Evolutionary conservation across 768 basidiomycete genomes (phyloP), one percentile per base, ranked within the genome.

Genomic region (Vishniacozyma victoriae): DNA sequence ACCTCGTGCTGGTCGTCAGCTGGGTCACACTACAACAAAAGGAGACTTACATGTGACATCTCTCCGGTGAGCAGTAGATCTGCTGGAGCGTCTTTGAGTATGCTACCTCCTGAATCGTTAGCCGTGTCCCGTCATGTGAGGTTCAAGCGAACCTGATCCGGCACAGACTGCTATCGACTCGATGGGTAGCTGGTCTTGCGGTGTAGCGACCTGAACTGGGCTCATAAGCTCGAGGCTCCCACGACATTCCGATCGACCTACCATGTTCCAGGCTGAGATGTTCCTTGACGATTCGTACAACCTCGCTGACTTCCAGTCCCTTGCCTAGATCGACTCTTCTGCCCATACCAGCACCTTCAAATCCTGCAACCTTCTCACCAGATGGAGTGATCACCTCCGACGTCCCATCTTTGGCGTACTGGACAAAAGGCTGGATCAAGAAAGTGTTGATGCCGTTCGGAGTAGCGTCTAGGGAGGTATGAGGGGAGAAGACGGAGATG

Each of bases 1-100:
- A 93, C 82, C 50, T 92, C 85, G 71, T 95, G 92, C 87, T 91
- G 69, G 29, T 9, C 29, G 29, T 33, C 29, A 24, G 18, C 22
- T 33, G 29, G 29, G 9, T 9, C 29, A 33, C n/a, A 7, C 1
- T 12, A 44, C 35, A 33, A 46, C 6, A 1, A 2, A 60, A 0
- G 13, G 15, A n/a, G 19, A 61, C 69, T 57, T 71, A 89, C 87
- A 72, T 93, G 91, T 16, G 79, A 70, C 86, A 92, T 87, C 74
- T 96, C 90, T 7, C 93, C 93, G 2, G 93, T 96, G 61, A 91
- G 77, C 70, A 86, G 89, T 20, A 91, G 79, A 70, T 95, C 91
- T 31, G 90, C 91, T 38, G 79, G 72, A 31, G 80, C 76, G 41
- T 80, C 83, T 42, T 76, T 71, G 40, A 96, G 78, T 69, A 92